Conservation (phyloP, 1,284 basidiomycete species). For the Sphaerobolus stellatus region DNA sequence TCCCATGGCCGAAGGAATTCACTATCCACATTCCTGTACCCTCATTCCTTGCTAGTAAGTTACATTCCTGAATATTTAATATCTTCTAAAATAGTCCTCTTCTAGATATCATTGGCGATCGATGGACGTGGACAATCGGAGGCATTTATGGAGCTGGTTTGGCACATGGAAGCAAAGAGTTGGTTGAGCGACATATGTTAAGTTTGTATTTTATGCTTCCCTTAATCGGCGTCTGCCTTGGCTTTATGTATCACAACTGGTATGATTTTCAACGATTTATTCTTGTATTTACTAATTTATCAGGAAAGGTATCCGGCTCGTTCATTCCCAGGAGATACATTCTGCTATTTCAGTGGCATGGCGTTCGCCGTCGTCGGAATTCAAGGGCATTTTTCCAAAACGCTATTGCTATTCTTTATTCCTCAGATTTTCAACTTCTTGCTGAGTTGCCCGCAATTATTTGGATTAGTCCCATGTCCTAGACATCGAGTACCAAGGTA, state of each 20-base stretch:
- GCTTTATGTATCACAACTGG: slow-evolving; percentile 94
- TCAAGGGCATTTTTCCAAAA: slow-evolving; percentile 97
- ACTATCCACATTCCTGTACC: slow-evolving; percentile 59
- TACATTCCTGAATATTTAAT: not conserved
- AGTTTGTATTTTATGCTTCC: slow-evolving; percentile 97
- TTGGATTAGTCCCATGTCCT: slow-evolving; percentile 91
- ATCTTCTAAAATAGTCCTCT: not conserved
- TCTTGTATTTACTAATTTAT: slow-evolving; percentile 1
- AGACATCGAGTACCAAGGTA: slow-evolving; percentile 90
- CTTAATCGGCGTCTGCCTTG: slow-evolving; percentile 85
- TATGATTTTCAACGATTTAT: slow-evolving; percentile 37
- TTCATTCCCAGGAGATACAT: slow-evolving; percentile 95
- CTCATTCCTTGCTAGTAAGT: not conserved
- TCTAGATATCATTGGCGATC: slow-evolving; percentile 64
- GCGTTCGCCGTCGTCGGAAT: slow-evolving; percentile 95
- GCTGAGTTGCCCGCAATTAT: slow-evolving; percentile 92
- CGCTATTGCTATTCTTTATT: slow-evolving; percentile 92
- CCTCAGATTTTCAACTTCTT: slow-evolving; percentile 99
- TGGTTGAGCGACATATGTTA: slow-evolving; percentile 91
- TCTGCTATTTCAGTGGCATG: slow-evolving; percentile 98
- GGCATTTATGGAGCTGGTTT: slow-evolving; percentile 80
- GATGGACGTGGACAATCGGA: slow-evolving; percentile 65
- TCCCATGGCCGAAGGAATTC: slow-evolving; percentile 67
- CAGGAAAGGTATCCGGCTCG: slow-evolving; percentile 87
- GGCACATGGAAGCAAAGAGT: slow-evolving; percentile 80